Percentiles rank a stretch among this genome's conserved stretches.
Evolutionary conservation across 2,329 filamentous ascomycete species (phyloP).

Genomic region (Neopestalotiopsis sp.): DNA sequence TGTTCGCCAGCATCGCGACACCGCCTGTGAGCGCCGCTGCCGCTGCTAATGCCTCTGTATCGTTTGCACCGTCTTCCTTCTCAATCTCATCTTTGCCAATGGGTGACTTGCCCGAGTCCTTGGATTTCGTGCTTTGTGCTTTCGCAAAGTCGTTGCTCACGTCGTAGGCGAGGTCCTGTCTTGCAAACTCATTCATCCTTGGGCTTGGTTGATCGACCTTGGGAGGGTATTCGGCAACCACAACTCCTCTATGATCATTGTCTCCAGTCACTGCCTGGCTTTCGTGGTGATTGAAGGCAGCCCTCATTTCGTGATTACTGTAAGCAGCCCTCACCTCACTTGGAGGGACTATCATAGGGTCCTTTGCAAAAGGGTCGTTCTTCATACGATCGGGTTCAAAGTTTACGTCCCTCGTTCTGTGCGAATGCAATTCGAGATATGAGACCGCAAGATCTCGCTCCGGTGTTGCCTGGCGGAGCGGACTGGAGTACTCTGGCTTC

Average conservation of each 20-base stretch:
- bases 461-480: neutral
- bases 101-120: constrained; percentile 10
- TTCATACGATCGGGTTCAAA: neutral
- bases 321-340: constrained; percentile 24
- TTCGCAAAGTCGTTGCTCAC: constrained; percentile 31
- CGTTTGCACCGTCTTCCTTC: constrained; percentile 17
- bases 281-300: constrained; percentile 25
- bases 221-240: neutral
- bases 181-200: constrained; percentile 9
- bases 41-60: constrained; percentile 26
- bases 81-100: constrained; percentile 18
- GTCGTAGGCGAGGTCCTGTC: constrained; percentile 24
- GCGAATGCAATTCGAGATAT: constrained; percentile 24
- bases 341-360: constrained; percentile 23
- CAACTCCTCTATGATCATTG: neutral
- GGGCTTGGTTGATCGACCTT: constrained; percentile 18
- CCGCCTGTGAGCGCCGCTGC: constrained; percentile 33
- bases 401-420: constrained; percentile 3
- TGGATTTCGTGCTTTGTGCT: constrained; percentile 19
- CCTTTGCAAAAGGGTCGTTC: constrained; percentile 14
- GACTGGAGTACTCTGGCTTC: neutral
- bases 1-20: constrained; percentile 40
- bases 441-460: constrained; percentile 17
- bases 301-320: constrained; percentile 20
- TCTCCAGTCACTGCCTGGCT: neutral